phyloP scores from a whole-genome alignment of 345 rosid genomes.

The Heritiera fomes region DNA sequence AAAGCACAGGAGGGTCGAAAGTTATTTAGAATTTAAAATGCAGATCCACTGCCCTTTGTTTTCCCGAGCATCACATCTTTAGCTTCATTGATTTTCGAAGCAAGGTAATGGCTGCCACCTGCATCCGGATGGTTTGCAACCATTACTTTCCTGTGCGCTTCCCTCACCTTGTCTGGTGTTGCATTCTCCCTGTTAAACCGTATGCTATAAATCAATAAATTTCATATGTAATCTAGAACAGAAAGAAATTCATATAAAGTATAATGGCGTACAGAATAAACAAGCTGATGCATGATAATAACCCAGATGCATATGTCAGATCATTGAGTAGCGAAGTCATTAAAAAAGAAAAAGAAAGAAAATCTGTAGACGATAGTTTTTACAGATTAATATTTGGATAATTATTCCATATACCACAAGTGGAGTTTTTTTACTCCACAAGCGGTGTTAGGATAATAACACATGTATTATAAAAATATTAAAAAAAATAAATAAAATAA shows the following conservation, averaged over 20 bases:
- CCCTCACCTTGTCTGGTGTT: slow-evolving; percentile 67
- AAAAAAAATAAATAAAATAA: no score
- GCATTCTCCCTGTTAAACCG: slow-evolving; percentile 60
- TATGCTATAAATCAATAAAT: background rate
- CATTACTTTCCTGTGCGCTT: slow-evolving; percentile 89
- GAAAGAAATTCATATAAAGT: background rate
- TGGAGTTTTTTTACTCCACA: no score
- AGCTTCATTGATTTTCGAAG: slow-evolving; percentile 92
- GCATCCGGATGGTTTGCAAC: slow-evolving; percentile 94
- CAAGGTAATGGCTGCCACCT: slow-evolving; percentile 90
- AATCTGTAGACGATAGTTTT: no score
- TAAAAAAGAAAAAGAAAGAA: no score
- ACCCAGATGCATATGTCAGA: background rate
- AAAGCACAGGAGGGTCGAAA: background rate
- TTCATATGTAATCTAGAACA: background rate
- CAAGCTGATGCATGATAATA: background rate
- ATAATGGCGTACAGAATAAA: background rate
- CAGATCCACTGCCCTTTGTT: slow-evolving; percentile 62
- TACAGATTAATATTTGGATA: no score
- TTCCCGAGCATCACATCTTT: slow-evolving; percentile 84
- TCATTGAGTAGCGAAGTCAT: background rate
- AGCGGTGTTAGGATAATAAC: no score
- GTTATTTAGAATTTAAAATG: slow-evolving; percentile 43
- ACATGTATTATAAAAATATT: no score
- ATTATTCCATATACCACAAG: no score